Percentiles rank a stretch among this genome's conserved stretches.
These are phyloP conservation scores for Sclerospora graminicola DNA, from an alignment of 352 stramenopile genomes.

Conservation along the genomic window DNA sequence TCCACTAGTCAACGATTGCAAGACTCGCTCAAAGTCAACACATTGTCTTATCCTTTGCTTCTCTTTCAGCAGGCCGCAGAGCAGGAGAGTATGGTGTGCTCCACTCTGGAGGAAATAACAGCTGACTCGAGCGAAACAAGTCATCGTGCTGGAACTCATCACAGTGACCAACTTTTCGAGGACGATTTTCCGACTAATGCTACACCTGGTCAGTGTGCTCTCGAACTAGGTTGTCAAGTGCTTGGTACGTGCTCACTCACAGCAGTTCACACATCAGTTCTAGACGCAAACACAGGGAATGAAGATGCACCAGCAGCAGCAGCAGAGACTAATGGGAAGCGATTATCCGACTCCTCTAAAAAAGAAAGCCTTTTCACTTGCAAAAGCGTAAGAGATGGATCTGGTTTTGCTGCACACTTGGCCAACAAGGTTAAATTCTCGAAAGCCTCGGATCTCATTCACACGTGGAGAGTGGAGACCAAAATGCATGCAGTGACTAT, in stretches of 20 bases:
- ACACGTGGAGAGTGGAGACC: slow-evolving; percentile 66
- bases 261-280: slow-evolving; percentile 23
- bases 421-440: slow-evolving; percentile 53
- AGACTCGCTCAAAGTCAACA: slow-evolving; percentile 60
- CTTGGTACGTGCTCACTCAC: slow-evolving; percentile 49
- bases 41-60: slow-evolving; percentile 50
- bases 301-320: slow-evolving; percentile 3
- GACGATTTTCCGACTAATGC: slow-evolving; percentile 63
- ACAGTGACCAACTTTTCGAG: slow-evolving; percentile 41
- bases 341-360: slow-evolving; percentile 9
- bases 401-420: slow-evolving; percentile 59
- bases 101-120: slow-evolving; percentile 48
- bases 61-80: slow-evolving; percentile 70
- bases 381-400: slow-evolving; percentile 48
- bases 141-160: slow-evolving; percentile 1
- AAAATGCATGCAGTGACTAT: slow-evolving; percentile 42
- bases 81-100: slow-evolving; percentile 57
- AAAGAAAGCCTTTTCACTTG: slow-evolving; percentile 36
- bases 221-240: slow-evolving; percentile 57
- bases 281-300: slow-evolving; percentile 8
- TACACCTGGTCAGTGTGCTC: slow-evolving; percentile 52
- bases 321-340: slow-evolving; percentile 14
- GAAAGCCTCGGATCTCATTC: slow-evolving; percentile 46
- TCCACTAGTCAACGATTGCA: slow-evolving; percentile 49
- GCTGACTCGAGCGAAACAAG: slow-evolving; percentile 5